Conservation (phyloP, 2,329 filamentous ascomycete genomes). For the Neurospora sp. region DNA sequence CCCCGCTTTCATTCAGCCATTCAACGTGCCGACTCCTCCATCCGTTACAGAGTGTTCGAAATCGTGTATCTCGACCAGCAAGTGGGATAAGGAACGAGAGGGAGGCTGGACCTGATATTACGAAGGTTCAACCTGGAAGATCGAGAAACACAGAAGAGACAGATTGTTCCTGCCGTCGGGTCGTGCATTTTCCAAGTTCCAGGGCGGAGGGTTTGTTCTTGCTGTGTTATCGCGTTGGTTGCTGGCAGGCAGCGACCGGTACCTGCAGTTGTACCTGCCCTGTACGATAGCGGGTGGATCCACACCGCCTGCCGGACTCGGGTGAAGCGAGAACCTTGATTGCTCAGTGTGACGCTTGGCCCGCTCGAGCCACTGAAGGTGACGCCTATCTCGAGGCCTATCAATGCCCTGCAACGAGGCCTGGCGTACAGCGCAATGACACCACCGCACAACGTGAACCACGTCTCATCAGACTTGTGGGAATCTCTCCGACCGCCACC, state of each 20-base stretch:
- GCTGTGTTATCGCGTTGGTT: background rate
- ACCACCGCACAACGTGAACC: constrained; percentile 9
- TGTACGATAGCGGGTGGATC: background rate
- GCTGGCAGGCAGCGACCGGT: background rate
- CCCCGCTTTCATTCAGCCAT: background rate
- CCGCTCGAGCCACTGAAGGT: background rate
- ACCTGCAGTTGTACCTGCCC: background rate
- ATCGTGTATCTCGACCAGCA: too few species aligned
- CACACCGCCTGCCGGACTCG: background rate
- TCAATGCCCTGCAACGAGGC: background rate
- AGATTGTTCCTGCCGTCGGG: background rate
- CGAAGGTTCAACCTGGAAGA: background rate
- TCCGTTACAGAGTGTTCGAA: background rate
- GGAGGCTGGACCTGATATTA: background rate
- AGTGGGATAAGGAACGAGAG: too few species aligned
- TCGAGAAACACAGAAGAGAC: background rate
- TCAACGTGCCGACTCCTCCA: background rate
- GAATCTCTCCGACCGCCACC: constrained; percentile 29
- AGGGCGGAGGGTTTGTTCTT: background rate
- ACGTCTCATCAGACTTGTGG: background rate
- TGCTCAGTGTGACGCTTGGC: background rate
- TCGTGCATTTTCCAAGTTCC: background rate
- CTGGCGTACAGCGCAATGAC: background rate
- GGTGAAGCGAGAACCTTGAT: background rate
- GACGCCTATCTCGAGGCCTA: background rate